Evolutionary conservation across 1,284 basidiomycete genomes (phyloP).

Genomic region (Ustilago shanxiensis): DNA sequence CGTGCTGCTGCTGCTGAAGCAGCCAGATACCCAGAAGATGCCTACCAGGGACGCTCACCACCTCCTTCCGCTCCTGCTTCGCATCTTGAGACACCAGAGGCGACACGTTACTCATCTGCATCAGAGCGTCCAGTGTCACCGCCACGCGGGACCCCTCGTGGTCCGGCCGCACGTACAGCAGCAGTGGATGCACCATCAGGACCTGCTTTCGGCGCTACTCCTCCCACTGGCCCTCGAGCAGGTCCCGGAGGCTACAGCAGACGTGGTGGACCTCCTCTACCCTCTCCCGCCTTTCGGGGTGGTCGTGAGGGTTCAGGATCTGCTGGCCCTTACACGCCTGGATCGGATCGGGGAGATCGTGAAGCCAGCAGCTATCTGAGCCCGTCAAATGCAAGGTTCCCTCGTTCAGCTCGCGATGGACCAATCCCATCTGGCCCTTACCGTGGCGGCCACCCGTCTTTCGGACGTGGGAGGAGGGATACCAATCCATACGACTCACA

Average conservation of each 20-base stretch:
- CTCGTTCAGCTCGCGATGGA: slow-evolving; percentile 19
- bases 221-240: slow-evolving; percentile 38
- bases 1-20: slow-evolving; percentile 9
- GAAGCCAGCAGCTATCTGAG: slow-evolving; percentile 26
- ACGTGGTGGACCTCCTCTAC: slow-evolving; percentile 17
- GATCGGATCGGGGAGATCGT: slow-evolving; percentile 33
- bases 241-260: slow-evolving; percentile 5
- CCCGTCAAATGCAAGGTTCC: slow-evolving; percentile 19
- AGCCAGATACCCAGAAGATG: slow-evolving; percentile 9
- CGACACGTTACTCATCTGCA: slow-evolving; percentile 4
- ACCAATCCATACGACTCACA: slow-evolving; percentile 35
- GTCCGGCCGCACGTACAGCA: slow-evolving; percentile 14
- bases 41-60: slow-evolving; percentile 16
- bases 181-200: slow-evolving; percentile 4
- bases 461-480: slow-evolving; percentile 26
- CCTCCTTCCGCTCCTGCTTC: slow-evolving; percentile 13
- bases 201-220: slow-evolving; percentile 29
- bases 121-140: slow-evolving; percentile 10
- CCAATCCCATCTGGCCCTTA: slow-evolving; percentile 16
- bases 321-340: slow-evolving; percentile 23
- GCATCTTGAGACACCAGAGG: slow-evolving; percentile 15
- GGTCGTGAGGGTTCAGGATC: slow-evolving; percentile 19
- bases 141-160: slow-evolving; percentile 18
- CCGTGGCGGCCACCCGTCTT: slow-evolving; percentile 33
- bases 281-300: slow-evolving; percentile 25